Percentiles rank a stretch among this genome's conserved stretches.
Evolutionary conservation across 768 basidiomycete species (phyloP).

Genomic region (Rhizopogon sp.): DNA sequence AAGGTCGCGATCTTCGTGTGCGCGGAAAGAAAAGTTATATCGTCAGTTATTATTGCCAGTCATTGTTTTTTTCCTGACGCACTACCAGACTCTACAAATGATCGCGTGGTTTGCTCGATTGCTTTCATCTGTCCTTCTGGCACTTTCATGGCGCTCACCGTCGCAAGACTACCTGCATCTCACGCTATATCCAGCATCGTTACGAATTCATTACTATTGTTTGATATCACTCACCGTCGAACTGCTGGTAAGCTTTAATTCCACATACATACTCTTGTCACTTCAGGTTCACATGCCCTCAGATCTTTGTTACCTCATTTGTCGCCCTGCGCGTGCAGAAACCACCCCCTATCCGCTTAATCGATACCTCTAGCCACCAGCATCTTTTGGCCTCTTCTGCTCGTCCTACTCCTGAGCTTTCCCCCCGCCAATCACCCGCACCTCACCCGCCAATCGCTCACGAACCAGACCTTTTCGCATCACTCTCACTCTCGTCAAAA

Average conservation of each 20-base stretch:
- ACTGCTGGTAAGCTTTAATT: constrained; percentile 42
- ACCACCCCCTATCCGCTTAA: constrained; percentile 66
- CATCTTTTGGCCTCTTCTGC: constrained; percentile 23
- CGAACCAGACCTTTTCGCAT: constrained; percentile 57
- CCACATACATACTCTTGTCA: not conserved
- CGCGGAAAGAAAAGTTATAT: constrained; percentile 60
- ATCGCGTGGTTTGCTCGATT: constrained; percentile 55
- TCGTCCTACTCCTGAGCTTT: constrained; percentile 38
- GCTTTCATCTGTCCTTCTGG: constrained; percentile 41
- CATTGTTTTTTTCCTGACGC: constrained; percentile 1
- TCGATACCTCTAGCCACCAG: constrained; percentile 48
- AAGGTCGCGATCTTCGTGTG: constrained; percentile 69
- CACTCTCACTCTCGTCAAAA: constrained; percentile 61
- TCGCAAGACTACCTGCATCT: constrained; percentile 35
- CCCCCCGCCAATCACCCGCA: constrained; percentile 23
- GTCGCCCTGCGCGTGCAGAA: constrained; percentile 57
- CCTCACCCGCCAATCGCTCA: constrained; percentile 13
- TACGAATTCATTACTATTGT: constrained; percentile 42
- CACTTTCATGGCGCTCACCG: constrained; percentile 36
- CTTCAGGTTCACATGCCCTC: constrained; percentile 1
- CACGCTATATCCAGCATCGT: constrained; percentile 30
- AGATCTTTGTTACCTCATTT: constrained; percentile 52
- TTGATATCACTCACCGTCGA: constrained; percentile 43
- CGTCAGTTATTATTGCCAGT: constrained; percentile 33
- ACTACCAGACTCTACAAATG: constrained; percentile 52